A percentile compares a stretch with the other conserved stretches of the same genome.
phyloP scores from a whole-genome alignment of 2,329 filamentous ascomycete species.

The Cladobotryum protrusum region DNA sequence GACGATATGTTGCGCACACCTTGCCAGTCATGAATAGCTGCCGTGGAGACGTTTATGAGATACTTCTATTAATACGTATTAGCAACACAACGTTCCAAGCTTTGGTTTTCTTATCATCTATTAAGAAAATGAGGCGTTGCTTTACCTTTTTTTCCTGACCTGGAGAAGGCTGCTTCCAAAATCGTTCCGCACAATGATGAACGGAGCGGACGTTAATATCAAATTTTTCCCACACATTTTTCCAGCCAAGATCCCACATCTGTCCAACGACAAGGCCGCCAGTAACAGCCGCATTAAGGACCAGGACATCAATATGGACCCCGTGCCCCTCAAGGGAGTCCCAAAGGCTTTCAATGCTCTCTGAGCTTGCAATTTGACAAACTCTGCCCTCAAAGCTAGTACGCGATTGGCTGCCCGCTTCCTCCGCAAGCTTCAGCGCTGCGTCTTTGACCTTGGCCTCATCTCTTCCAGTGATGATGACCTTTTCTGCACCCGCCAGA shows the following conservation, averaged over 20 bases:
- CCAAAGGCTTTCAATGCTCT: slow-evolving; percentile 25
- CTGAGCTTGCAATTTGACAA: slow-evolving; percentile 18
- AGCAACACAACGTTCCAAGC: too few relatives aligned
- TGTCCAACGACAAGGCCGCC: slow-evolving; percentile 1
- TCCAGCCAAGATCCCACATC: slow-evolving; percentile 9
- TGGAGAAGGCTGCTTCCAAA: slow-evolving; percentile 24
- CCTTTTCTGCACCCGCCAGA: slow-evolving; percentile 28
- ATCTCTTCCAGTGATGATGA: slow-evolving; percentile 34
- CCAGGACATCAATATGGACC: slow-evolving; percentile 19
- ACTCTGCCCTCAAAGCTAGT: slow-evolving; percentile 6
- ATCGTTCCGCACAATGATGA: slow-evolving; percentile 14
- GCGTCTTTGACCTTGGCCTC: slow-evolving; percentile 1
- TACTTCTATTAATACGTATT: neutral
- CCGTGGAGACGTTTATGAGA: slow-evolving; percentile 7
- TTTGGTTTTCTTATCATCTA: too few relatives aligned
- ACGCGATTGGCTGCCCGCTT: neutral
- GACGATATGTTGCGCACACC: slow-evolving; percentile 9
- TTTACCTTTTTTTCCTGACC: slow-evolving; percentile 20
- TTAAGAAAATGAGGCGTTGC: neutral
- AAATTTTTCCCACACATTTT: slow-evolving; percentile 9
- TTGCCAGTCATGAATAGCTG: slow-evolving; percentile 18
- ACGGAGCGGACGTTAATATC: slow-evolving; percentile 12
- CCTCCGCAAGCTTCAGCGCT: neutral
- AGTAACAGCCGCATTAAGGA: slow-evolving; percentile 16
- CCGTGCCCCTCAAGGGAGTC: slow-evolving; percentile 17